Percentiles rank a stretch among this genome's conserved stretches.
Conservation (phyloP, 164 flowering plant species). For the Tetracentron sinense region DNA sequence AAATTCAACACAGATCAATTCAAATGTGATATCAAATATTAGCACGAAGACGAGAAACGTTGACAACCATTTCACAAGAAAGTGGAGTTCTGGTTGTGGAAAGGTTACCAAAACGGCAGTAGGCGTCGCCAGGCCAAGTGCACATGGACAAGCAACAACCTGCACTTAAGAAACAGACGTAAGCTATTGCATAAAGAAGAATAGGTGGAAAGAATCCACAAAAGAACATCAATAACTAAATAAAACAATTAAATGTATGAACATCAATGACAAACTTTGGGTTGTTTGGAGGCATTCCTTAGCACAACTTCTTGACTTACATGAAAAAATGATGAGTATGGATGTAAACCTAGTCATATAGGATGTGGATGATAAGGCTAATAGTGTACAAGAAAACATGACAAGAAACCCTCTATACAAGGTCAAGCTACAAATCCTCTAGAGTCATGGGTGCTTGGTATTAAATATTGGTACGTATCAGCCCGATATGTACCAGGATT, state of each 20-base stretch:
- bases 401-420: too few relatives aligned
- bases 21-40: not conserved
- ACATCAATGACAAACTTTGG: not conserved
- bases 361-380: too few relatives aligned
- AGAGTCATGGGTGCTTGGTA: too few relatives aligned
- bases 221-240: not conserved
- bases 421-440: too few relatives aligned
- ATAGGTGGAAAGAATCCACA: not conserved
- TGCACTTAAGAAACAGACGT: constrained; percentile 26
- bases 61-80: not conserved
- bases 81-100: constrained; percentile 1
- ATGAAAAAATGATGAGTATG: not conserved
- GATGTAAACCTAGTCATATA: too few relatives aligned
- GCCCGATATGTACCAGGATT: too few relatives aligned
- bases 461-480: too few relatives aligned
- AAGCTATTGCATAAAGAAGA: constrained; percentile 1
- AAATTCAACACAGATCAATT: not conserved
- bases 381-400: too few relatives aligned
- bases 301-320: not conserved
- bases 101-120: constrained; percentile 83
- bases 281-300: not conserved
- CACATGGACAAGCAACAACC: constrained; percentile 99
- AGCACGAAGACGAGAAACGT: not conserved
- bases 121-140: constrained; percentile 98
- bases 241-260: not conserved